Evolutionary conservation across 169 alveolate species (phyloP), one percentile per base, ranked within the genome.

Genomic region (Plasmodium relictum): DNA sequence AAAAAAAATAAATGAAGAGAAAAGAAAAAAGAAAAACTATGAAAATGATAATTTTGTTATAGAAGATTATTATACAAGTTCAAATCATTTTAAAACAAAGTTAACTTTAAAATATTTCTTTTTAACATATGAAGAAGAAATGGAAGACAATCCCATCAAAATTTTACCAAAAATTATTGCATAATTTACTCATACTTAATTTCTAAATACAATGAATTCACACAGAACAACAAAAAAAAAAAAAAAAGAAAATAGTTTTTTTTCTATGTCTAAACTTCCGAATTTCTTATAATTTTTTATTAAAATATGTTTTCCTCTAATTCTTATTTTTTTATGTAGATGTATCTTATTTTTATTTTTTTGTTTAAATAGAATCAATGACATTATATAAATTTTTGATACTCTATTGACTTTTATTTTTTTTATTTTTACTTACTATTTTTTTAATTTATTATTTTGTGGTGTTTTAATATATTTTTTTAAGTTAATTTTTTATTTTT

Each of bases 101-200:
- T 61, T 74, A 48, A 74, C 88, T 20, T 31, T 74, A 22, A 74
- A 74, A 37, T 74, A 74, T 37, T 74, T 74, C 59, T 66, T 74
- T 26, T 66, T 74, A 74, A 74, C 88, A 42, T 74, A 74, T 48
- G 88, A 74, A 42, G 88, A 74, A 50, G 88, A 74, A 48, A 74
- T 58, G 73, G 88, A 74, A 59, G 88, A 74, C 16, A 74, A 74
- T 42, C 65, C 88, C 5, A 48, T 74, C 45, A 58, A 74, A 74
- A 74, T 74, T 22, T 59, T 73, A 26, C 88, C 88, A 58, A 73
- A 73, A 56, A 62, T 73, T 10, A 22, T 63, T 31, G 44, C 73
- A 26, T 73, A 73, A 59, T 16, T 44, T 70, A 70, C 18, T 45
- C n/a, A 9, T 16, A 3, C 12, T 44, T 24, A 37, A 31, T 31